Base-by-base conservation (phyloP, 352 stramenopile species). In the Phytophthora constricta region DNA sequence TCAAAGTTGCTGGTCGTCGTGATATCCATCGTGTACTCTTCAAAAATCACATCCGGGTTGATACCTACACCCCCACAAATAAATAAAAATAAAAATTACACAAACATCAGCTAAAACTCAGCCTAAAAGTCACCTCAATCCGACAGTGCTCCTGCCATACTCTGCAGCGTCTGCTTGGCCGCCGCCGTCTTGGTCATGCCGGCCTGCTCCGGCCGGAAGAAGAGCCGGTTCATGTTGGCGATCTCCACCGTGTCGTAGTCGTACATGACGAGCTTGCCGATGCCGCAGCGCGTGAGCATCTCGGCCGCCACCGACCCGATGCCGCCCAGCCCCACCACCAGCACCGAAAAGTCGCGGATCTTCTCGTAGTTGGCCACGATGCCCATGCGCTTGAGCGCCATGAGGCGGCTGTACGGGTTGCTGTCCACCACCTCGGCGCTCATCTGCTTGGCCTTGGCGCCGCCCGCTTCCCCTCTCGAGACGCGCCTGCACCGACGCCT, bases 161-260 rank as follows among this genome's bases (percentile, higher is more conserved):
- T 93, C 51, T 91, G 79, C 33, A 97, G 75, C 10, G 89, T 95
- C 68, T 96, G 85, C 64, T 93, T 95, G 27, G 90, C 88, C 0
- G 90, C 90, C 8, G 87, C 87, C 2, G 87, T 94, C 77, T 97
- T 97, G 68, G 82, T 92, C 78, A 93, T 86, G 45, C 89, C 89
- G 0, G 83, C 87, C 63, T 97, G 89, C 59, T 95, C 84, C 3
- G 89, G 89, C 4, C 87, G 87, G 66, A 96, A 97, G 76, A 97
- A 97, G 28, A 97, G 71, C 31, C 90, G 89, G 70, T 97, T 97
- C 90, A 97, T 97, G 59, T 97, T 97, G 52, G 86, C 90, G 54
- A 96, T 80, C 76, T 96, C 90, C 47, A 97, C 90, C 25, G 72
- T 90, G 70, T 97, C 90, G 68, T 96, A 97, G 75, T 97, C 90